A percentile compares a stretch with the other conserved stretches of the same genome.
Evolutionary conservation across 1,284 basidiomycete species (phyloP).

Genomic region (Leucoagaricus sp.): DNA sequence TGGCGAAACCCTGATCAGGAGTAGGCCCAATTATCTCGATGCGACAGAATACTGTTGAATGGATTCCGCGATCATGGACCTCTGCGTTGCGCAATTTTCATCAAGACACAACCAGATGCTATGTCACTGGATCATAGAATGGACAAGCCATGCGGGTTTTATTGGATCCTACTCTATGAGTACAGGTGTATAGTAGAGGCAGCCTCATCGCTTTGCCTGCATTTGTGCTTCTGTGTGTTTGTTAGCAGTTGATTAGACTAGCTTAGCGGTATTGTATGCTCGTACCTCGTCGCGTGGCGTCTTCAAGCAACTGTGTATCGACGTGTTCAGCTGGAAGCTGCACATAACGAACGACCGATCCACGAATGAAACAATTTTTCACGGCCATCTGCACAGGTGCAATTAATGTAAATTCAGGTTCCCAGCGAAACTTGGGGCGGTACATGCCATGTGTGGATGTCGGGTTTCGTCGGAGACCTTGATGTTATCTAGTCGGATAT

Average conservation of each 20-base stretch:
- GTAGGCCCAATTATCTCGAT: neutral
- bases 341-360: slow-evolving; percentile 97
- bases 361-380: slow-evolving; percentile 98
- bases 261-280: slow-evolving; percentile 8
- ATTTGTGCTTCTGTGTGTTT: slow-evolving; percentile 48
- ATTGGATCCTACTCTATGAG: neutral
- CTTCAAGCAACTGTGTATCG: slow-evolving; percentile 95
- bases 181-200: slow-evolving; percentile 1
- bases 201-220: slow-evolving; percentile 53
- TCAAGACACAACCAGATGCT: too few species aligned
- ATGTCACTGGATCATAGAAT: neutral
- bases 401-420: slow-evolving; percentile 7
- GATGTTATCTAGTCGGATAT: slow-evolving; percentile 96
- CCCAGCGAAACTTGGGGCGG: neutral
- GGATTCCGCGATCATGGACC: neutral
- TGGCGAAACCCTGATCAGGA: slow-evolving; percentile 49
- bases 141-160: neutral
- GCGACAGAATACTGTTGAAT: neutral
- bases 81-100: neutral
- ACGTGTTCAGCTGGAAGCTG: slow-evolving; percentile 92
- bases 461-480: slow-evolving; percentile 89
- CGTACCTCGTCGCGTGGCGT: slow-evolving; percentile 92
- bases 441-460: slow-evolving; percentile 94
- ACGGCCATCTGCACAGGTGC: slow-evolving; percentile 81
- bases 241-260: slow-evolving; percentile 11